These are phyloP conservation scores for Hibiscus tridactylites DNA, from an alignment of 345 rosid species.

Conservation along the genomic window DNA sequence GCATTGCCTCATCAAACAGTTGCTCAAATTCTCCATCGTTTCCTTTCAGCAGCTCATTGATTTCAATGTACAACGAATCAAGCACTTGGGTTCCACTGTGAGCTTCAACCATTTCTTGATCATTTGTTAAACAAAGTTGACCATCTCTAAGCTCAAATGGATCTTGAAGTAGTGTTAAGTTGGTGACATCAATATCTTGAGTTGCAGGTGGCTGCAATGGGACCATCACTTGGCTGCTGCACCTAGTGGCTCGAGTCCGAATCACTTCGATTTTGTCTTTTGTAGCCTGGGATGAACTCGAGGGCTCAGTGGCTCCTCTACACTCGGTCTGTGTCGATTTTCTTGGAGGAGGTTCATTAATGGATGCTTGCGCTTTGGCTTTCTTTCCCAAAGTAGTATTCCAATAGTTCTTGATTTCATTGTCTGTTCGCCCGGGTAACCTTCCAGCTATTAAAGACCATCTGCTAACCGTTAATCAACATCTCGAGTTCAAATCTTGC, in stretches of 20 bases:
- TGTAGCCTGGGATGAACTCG: background rate
- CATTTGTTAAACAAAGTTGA: background rate
- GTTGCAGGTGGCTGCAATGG: slow-evolving; percentile 3
- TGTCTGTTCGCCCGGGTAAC: slow-evolving; percentile 1
- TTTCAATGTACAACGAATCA: background rate
- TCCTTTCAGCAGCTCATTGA: background rate
- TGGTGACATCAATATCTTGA: background rate
- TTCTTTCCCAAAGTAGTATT: background rate
- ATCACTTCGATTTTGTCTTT: slow-evolving; percentile 12
- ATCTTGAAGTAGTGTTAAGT: too few relatives aligned
- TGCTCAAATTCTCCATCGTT: background rate
- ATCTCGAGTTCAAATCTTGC: background rate
- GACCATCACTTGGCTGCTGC: slow-evolving; percentile 16
- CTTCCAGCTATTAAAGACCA: slow-evolving; percentile 6
- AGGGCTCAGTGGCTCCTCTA: background rate
- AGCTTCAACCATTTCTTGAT: background rate
- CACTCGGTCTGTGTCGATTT: too few relatives aligned
- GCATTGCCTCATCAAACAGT: background rate
- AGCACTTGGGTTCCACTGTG: background rate
- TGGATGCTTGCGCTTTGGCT: slow-evolving; percentile 4
- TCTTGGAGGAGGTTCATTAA: too few relatives aligned
- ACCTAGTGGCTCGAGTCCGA: slow-evolving; percentile 27
- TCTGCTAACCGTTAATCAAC: background rate
- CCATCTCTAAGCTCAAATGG: background rate
- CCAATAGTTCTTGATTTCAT: slow-evolving; percentile 3